Conservation (phyloP, 176 grass and related monocot species). For the Oryza glumipatula region DNA sequence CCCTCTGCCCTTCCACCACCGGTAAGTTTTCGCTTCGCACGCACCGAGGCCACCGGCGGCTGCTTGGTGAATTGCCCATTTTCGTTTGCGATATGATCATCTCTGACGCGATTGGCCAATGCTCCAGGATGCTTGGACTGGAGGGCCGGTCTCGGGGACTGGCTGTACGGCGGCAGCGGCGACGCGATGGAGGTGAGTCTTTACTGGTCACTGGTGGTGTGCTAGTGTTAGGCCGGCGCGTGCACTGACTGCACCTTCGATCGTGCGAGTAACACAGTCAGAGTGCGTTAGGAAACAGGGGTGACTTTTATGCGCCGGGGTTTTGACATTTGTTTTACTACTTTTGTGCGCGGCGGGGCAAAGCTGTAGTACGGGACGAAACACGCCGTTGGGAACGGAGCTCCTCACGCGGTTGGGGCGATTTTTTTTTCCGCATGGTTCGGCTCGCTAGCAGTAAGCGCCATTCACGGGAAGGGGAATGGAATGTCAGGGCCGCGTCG, state of each 20-base stretch:
- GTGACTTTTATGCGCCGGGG: conserved; percentile 2
- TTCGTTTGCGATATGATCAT: no score
- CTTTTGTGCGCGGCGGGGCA: background rate
- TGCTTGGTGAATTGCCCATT: background rate
- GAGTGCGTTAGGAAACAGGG: background rate
- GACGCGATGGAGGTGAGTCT: conserved; percentile 77
- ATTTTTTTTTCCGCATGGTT: background rate
- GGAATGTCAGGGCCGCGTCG: conserved; percentile 38
- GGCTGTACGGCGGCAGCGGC: conserved; percentile 49
- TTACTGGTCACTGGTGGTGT: background rate
- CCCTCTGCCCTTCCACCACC: conserved; percentile 64
- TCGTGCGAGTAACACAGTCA: background rate
- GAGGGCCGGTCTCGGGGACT: conserved; percentile 56
- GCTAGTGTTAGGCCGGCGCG: background rate
- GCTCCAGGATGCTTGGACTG: conserved; percentile 73
- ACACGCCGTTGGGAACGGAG: conserved; percentile 12
- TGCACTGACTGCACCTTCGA: background rate
- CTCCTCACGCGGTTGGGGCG: conserved; percentile 35
- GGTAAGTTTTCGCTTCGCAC: conserved; percentile 16
- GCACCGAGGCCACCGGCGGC: background rate
- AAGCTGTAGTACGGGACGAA: background rate
- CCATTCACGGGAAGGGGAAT: conserved; percentile 54
- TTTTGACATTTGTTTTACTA: conserved; percentile 24
- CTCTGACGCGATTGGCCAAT: background rate
- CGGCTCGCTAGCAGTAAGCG: conserved; percentile 31